Conservation (phyloP, 768 basidiomycete genomes). For the Paxillus involutus region DNA sequence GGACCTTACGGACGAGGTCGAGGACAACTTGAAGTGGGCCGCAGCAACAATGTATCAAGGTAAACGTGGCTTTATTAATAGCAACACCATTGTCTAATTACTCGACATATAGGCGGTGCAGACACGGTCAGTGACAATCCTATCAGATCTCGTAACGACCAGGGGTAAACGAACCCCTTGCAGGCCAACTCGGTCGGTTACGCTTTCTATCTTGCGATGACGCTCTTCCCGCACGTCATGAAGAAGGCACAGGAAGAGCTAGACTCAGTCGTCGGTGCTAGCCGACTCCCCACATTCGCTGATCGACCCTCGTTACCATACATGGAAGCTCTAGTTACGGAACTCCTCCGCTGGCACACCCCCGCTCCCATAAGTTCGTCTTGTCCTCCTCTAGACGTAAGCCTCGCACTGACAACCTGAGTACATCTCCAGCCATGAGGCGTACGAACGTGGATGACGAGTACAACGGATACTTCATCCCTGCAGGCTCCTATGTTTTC, state of each 20-base stretch:
- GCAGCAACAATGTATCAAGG: constrained; percentile 12
- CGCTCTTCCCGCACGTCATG: constrained; percentile 25
- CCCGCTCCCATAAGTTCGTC: constrained; percentile 12
- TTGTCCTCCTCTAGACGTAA: neutral
- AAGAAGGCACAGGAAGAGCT: constrained; percentile 27
- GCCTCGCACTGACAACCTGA: neutral
- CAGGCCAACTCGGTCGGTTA: constrained; percentile 11
- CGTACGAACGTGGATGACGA: constrained; percentile 8
- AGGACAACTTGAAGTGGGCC: constrained; percentile 19
- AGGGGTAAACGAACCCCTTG: neutral
- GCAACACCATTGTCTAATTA: neutral
- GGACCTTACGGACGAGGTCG: constrained; percentile 8
- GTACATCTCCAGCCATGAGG: constrained; percentile 2
- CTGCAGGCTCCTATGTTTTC: constrained; percentile 13
- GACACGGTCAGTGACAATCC: constrained; percentile 21
- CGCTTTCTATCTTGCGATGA: constrained; percentile 28
- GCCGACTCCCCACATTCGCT: constrained; percentile 21
- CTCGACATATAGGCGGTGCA: constrained; percentile 14
- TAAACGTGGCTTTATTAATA: neutral
- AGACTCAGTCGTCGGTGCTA: constrained; percentile 23
- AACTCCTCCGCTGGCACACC: constrained; percentile 22
- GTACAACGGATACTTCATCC: constrained; percentile 22
- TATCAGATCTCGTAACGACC: constrained; percentile 15
- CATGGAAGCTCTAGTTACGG: constrained; percentile 24
- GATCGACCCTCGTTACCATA: constrained; percentile 27